Conservation (phyloP, 768 basidiomycete species). For the Mycena indigotica region DNA sequence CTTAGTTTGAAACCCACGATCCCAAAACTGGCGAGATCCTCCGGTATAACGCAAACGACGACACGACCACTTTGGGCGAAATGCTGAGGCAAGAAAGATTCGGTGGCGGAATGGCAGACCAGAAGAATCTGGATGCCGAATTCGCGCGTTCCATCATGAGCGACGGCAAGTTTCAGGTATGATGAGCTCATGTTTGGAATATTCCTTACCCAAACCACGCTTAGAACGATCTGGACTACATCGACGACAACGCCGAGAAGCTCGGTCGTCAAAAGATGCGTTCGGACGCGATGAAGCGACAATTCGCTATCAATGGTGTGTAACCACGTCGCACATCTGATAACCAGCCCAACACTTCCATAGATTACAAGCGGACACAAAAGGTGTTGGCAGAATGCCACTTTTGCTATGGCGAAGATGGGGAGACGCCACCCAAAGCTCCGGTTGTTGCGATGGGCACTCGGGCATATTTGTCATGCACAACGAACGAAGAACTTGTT, state of each 20-base stretch:
- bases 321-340: neutral
- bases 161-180: constrained; percentile 85
- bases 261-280: constrained; percentile 94
- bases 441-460: constrained; percentile 91
- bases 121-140: constrained; percentile 89
- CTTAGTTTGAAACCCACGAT: constrained; percentile 85
- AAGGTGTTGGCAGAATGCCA: constrained; percentile 82
- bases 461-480: constrained; percentile 88
- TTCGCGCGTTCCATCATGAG: constrained; percentile 86
- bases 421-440: constrained; percentile 76
- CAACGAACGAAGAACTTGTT: constrained; percentile 83
- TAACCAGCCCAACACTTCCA: constrained; percentile 3
- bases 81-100: constrained; percentile 93
- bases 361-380: constrained; percentile 95
- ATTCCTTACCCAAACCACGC: neutral
- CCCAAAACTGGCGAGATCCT: constrained; percentile 87
- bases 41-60: constrained; percentile 90
- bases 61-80: constrained; percentile 82
- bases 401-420: constrained; percentile 93
- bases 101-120: constrained; percentile 84
- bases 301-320: constrained; percentile 91
- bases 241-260: constrained; percentile 95
- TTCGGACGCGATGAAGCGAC: constrained; percentile 92
- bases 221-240: constrained; percentile 88
- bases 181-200: constrained; percentile 16